phyloP scores from a whole-genome alignment of 2,329 filamentous ascomycete species.

The Stagonosporopsis rhizophila region DNA sequence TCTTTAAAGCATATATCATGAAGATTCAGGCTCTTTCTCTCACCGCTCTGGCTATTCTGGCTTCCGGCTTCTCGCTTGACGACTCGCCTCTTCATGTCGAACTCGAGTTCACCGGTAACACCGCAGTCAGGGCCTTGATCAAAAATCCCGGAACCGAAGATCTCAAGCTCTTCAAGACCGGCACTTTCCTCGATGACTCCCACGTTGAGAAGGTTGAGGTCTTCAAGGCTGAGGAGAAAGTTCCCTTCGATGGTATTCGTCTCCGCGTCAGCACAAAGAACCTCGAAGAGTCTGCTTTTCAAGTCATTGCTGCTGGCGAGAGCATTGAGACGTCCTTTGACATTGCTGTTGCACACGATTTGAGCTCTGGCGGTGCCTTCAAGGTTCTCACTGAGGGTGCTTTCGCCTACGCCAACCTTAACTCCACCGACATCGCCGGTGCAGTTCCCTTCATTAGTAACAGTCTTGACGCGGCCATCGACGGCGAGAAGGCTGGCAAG shows the following conservation, averaged over 20 bases:
- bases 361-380: conserved; percentile 58
- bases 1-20: conserved; percentile 20
- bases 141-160: conserved; percentile 59
- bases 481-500: conserved; percentile 61
- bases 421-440: conserved; percentile 56
- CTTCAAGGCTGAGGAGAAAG: conserved; percentile 56
- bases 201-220: conserved; percentile 62
- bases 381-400: conserved; percentile 62
- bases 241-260: conserved; percentile 60
- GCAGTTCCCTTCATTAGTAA: conserved; percentile 66
- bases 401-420: conserved; percentile 61
- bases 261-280: conserved; percentile 55
- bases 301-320: conserved; percentile 54
- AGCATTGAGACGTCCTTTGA: conserved; percentile 61
- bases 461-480: conserved; percentile 60
- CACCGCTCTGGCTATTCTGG: conserved; percentile 24
- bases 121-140: conserved; percentile 59
- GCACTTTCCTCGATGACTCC: conserved; percentile 59
- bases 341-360: conserved; percentile 62
- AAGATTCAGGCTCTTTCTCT: conserved; percentile 25
- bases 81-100: conserved; percentile 44
- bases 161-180: conserved; percentile 60
- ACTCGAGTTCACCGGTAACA: conserved; percentile 59
- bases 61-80: conserved; percentile 32
- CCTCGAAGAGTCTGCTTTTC: conserved; percentile 59